Evolutionary conservation across 805 yeast species (phyloP), one percentile per base, ranked within the genome.

Genomic region (Myxozyma monticola): DNA sequence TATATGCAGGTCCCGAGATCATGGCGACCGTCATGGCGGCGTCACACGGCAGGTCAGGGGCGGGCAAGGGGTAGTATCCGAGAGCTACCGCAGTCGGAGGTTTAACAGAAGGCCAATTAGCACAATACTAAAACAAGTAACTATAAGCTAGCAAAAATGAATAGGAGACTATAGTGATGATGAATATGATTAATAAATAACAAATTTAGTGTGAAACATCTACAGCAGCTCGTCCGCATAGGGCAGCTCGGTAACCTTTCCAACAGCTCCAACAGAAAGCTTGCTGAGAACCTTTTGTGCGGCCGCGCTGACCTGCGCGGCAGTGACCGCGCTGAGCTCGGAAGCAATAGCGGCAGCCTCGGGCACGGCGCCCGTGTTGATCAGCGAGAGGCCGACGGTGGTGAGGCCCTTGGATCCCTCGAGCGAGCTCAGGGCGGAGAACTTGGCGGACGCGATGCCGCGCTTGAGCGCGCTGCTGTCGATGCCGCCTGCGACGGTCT

Each of bases 211-310:
- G 10, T 12, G 8, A 37, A n/a, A 10, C 31, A n/a, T 22, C 18
- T 35, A 47, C n/a, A 35, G 38, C 33, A 52, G 37, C 45, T 93
- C 96, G 71, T 85, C 89, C 64, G 85, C 84, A 71, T 76, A 85
- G 65, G 99, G 97, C 74, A 91, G 81, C 60, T 80, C 81, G 67
- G 82, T 84, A 55, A 84, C 81, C 71, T 88, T 84, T 73, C 98
- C 99, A 56, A 88, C 83, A 57, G 93, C 96, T 60, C 84, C 93
- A 66, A 85, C 83, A 75, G 84, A 88, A 76, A 83, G 83, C 65
- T 81, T 81, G 59, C 76, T 54, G 28, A 64, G 46, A 54, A 85
- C 63, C 65, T 42, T 44, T 35, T 41, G 48, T 42, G 68, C 65
- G 43, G 70, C 66, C 38, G 71, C 68, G 49, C 68, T 66, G 34